These are phyloP conservation scores for Tephrocybe sp. DNA, from an alignment of 768 basidiomycete species.

Conservation along the genomic window DNA sequence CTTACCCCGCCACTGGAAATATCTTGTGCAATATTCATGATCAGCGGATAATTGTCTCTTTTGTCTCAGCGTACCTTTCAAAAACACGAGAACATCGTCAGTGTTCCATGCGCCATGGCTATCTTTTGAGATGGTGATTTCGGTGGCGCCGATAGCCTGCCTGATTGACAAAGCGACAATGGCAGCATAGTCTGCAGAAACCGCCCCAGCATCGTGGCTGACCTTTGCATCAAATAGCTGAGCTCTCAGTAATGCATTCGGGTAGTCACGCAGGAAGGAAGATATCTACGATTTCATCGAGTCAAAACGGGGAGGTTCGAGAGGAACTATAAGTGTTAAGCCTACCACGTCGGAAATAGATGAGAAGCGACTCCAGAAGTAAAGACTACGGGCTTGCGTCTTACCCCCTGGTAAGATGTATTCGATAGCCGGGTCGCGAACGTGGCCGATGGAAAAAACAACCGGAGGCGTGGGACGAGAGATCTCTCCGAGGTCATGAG, in stretches of 20 bases:
- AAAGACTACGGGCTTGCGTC: slow-evolving; percentile 44
- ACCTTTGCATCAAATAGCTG: slow-evolving; percentile 46
- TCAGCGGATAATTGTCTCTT: not conserved
- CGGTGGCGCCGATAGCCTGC: slow-evolving; percentile 52
- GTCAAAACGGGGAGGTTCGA: not conserved
- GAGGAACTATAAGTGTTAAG: not conserved
- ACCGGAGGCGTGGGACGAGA: slow-evolving; percentile 31
- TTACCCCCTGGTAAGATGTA: slow-evolving; percentile 45
- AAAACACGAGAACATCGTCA: slow-evolving; percentile 51
- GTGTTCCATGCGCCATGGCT: slow-evolving; percentile 48
- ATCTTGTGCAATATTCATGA: slow-evolving; percentile 31
- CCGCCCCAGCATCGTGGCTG: slow-evolving; percentile 41
- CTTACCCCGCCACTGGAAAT: slow-evolving; percentile 60
- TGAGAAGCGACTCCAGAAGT: slow-evolving; percentile 43
- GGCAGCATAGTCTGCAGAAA: slow-evolving; percentile 50
- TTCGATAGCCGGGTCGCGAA: slow-evolving; percentile 48
- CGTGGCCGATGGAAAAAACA: slow-evolving; percentile 47
- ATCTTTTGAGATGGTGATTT: slow-evolving; percentile 53
- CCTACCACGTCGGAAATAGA: slow-evolving; percentile 33
- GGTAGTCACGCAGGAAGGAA: slow-evolving; percentile 44
- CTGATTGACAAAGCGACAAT: slow-evolving; percentile 54
- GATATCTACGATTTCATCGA: slow-evolving; percentile 26
- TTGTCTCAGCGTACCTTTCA: slow-evolving; percentile 43
- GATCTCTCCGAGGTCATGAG: slow-evolving; percentile 55
- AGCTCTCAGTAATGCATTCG: slow-evolving; percentile 41